These are phyloP conservation scores for Hypoxylon fuscum DNA, from an alignment of 495 filamentous ascomycete genomes.

Conservation along the genomic window DNA sequence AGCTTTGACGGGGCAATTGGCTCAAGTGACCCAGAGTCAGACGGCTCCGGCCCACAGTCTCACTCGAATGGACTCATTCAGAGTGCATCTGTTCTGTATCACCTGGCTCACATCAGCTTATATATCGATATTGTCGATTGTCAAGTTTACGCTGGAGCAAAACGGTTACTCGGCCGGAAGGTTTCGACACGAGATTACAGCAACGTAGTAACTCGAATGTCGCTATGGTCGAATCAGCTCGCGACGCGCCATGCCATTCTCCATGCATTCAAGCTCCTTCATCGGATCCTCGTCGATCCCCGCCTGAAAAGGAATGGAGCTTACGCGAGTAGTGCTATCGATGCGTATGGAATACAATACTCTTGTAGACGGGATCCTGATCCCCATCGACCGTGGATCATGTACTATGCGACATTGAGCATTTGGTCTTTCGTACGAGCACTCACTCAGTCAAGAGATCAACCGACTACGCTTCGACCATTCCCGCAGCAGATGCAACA, in stretches of 20 bases:
- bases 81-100: slow-evolving; percentile 85
- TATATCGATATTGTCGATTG: slow-evolving; percentile 95
- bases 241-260: slow-evolving; percentile 89
- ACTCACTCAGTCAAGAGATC: slow-evolving; percentile 63
- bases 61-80: slow-evolving; percentile 84
- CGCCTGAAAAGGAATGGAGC: slow-evolving; percentile 45
- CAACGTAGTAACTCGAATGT: slow-evolving; percentile 82
- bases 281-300: slow-evolving; percentile 74
- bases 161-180: slow-evolving; percentile 82
- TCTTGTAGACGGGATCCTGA: slow-evolving; percentile 86
- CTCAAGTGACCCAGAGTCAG: slow-evolving; percentile 51
- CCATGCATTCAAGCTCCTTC: slow-evolving; percentile 87
- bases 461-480: slow-evolving; percentile 35
- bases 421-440: slow-evolving; percentile 95
- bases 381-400: slow-evolving; percentile 93
- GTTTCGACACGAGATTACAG: slow-evolving; percentile 82
- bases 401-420: slow-evolving; percentile 90
- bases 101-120: slow-evolving; percentile 93
- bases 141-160: slow-evolving; percentile 90
- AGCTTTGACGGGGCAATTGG: slow-evolving; percentile 80
- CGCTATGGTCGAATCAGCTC: slow-evolving; percentile 81
- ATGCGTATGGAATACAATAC: slow-evolving; percentile 59
- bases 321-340: slow-evolving; percentile 42
- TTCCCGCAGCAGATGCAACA: slow-evolving; percentile 38
- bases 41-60: slow-evolving; percentile 46